Conservation (phyloP, 2,329 filamentous ascomycete species). For the Hypoxylon rubiginosum region DNA sequence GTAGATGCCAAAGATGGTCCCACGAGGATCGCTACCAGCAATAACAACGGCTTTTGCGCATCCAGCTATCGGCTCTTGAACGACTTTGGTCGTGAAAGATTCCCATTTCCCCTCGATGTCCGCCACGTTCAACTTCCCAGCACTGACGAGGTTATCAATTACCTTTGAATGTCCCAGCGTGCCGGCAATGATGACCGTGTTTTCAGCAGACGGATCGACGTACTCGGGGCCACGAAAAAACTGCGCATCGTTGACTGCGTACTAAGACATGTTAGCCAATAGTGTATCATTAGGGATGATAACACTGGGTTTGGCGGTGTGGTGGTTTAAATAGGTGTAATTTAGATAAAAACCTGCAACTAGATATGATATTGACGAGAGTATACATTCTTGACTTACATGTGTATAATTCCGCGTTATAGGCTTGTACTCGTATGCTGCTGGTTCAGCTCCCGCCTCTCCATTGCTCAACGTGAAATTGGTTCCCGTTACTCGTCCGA, state of each 20-base stretch:
- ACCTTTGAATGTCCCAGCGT: constrained; percentile 75
- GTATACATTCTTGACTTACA: constrained; percentile 50
- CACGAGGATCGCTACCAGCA: constrained; percentile 70
- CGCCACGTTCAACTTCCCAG: constrained; percentile 69
- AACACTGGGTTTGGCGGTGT: too few relatives aligned
- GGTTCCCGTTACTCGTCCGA: constrained; percentile 76
- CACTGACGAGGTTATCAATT: constrained; percentile 69
- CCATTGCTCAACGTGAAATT: constrained; percentile 72
- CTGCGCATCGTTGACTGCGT: constrained; percentile 57
- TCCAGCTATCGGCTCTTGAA: constrained; percentile 69
- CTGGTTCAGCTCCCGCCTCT: constrained; percentile 53
- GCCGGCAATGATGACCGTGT: constrained; percentile 74
- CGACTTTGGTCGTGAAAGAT: constrained; percentile 71
- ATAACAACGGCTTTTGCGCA: constrained; percentile 73
- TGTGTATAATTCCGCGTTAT: constrained; percentile 62
- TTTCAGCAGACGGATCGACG: constrained; percentile 57
- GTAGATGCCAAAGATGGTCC: constrained; percentile 77
- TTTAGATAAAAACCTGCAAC: neutral
- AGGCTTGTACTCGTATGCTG: constrained; percentile 59
- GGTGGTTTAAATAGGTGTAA: too few relatives aligned
- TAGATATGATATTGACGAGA: neutral
- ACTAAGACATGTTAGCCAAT: constrained; percentile 50
- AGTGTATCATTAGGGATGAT: neutral
- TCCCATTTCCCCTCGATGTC: constrained; percentile 76
- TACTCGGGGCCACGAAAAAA: constrained; percentile 62